Percentiles rank a stretch among this genome's conserved stretches.
phyloP scores from a whole-genome alignment of 2,329 filamentous ascomycete genomes.

The Calonectria ilicicola region DNA sequence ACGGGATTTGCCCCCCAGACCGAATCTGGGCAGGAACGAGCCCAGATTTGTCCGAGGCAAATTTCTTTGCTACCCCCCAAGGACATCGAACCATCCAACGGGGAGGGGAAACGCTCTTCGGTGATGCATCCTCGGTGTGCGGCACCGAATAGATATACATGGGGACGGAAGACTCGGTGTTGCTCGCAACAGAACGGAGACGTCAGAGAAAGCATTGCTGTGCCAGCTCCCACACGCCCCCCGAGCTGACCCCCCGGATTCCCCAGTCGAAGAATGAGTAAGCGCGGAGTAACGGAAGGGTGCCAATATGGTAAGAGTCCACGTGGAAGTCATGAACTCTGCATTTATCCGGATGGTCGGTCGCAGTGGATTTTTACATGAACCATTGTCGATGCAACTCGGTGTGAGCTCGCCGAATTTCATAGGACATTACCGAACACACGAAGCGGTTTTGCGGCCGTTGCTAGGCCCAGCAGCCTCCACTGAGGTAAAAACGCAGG shows the following conservation, averaged over 20 bases:
- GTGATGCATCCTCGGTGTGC: slow-evolving; percentile 14
- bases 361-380: not conserved
- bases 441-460: not conserved
- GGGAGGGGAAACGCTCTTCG: not conserved
- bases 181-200: not conserved
- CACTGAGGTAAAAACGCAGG: slow-evolving; percentile 23
- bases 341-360: slow-evolving; percentile 14
- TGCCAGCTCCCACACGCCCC: not conserved
- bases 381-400: slow-evolving; percentile 8
- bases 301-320: slow-evolving; percentile 11
- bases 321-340: slow-evolving; percentile 6
- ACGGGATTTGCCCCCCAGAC: not conserved
- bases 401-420: slow-evolving; percentile 7
- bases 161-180: not conserved
- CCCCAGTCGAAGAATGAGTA: not conserved
- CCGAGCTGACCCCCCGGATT: not conserved
- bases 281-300: slow-evolving; percentile 12
- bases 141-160: slow-evolving; percentile 1
- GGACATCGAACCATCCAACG: slow-evolving; percentile 15
- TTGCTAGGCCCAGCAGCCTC: slow-evolving; percentile 14
- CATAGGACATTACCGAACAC: not conserved
- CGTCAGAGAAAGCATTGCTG: not conserved
- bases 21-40: slow-evolving; percentile 9
- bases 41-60: slow-evolving; percentile 11
- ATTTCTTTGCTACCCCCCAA: not conserved